Evolutionary conservation across 805 yeast species (phyloP), one percentile per base, ranked within the genome.

Genomic region (Saturnispora ahearnii): DNA sequence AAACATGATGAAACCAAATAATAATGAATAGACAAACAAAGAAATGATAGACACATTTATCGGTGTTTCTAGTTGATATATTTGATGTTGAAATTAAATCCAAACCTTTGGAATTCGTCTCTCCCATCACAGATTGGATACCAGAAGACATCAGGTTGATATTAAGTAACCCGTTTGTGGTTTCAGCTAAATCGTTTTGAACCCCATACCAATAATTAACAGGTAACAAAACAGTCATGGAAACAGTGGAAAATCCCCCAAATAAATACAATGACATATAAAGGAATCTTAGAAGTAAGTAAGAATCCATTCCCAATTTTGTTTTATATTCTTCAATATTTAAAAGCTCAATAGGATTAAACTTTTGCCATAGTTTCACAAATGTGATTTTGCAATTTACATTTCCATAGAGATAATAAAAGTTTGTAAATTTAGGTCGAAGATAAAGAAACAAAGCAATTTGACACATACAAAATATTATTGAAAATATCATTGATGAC

Each of bases 1-100:
- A 59, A 24, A 83, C 57, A 48, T 70, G 64, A 56, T 86, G 85
- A 52, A 84, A 78, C 65, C 77, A 69, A 0, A 69, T 56, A 2
- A 87, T 71, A 0, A 81, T 76, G 2, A 79, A 55, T 0, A 82
- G 49, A 2, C 85, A 72, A 64, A 84, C 67, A 0, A 79, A 60
- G 47, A 88, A 75, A 63, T 88, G 96, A 22, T 79, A 77, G 51
- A 79, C 69, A 52, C 83, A 70, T 22, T 77, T 62, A 4, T 63
- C 59, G 0, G 79, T 73, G 42, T 77, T 76, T 2, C 70, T 56
- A 5, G 74, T 70, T 0, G 87, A 74, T 3, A 87, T 73, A 58
- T 85, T 84, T 3, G 93, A 79, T 62, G 86, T 76, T 18, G 95
- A 84, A 7, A 87, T 68, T 45, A 66, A 69, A 57, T 88, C 96